Evolutionary conservation across 805 yeast genomes (phyloP).

Genomic region (Millerago galiae): DNA sequence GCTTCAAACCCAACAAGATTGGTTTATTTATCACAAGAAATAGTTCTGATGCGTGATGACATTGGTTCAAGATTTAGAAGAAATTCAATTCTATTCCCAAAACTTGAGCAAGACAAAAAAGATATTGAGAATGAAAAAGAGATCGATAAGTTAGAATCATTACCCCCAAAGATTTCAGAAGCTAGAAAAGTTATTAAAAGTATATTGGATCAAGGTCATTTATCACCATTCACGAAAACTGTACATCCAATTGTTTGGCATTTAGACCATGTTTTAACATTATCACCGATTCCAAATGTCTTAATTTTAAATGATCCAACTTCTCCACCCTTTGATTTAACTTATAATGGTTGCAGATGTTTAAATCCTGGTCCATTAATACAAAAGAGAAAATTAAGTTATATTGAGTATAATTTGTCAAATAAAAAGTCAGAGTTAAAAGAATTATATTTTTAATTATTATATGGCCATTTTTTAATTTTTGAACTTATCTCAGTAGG

Average conservation of each 20-base stretch:
- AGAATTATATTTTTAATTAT: slow-evolving; percentile 34
- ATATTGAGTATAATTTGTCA: slow-evolving; percentile 68
- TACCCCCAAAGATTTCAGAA: slow-evolving; percentile 45
- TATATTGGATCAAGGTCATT: slow-evolving; percentile 76
- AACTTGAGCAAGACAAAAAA: slow-evolving; percentile 21
- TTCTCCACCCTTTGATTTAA: slow-evolving; percentile 64
- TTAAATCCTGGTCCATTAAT: slow-evolving; percentile 62
- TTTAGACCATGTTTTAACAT: slow-evolving; percentile 58
- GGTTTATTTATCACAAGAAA: slow-evolving; percentile 77
- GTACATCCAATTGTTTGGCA: slow-evolving; percentile 64
- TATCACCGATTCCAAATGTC: slow-evolving; percentile 74
- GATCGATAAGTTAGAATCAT: slow-evolving; percentile 28
- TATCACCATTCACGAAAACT: slow-evolving; percentile 68
- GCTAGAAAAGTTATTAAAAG: slow-evolving; percentile 74
- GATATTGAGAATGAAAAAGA: slow-evolving; percentile 8
- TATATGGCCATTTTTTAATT: slow-evolving; percentile 31
- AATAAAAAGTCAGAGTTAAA: slow-evolving; percentile 43
- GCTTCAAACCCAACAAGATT: slow-evolving; percentile 76
- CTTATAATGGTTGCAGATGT: slow-evolving; percentile 78
- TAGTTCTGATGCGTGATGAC: slow-evolving; percentile 69
- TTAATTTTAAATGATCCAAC: slow-evolving; percentile 62
- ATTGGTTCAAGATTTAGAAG: slow-evolving; percentile 63
- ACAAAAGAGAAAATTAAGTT: slow-evolving; percentile 45
- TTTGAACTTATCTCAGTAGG: slow-evolving; percentile 39
- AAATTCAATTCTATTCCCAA: slow-evolving; percentile 53